Evolutionary conservation across 352 stramenopile species (phyloP).

Genomic region (Globisporangium apiculatum): DNA sequence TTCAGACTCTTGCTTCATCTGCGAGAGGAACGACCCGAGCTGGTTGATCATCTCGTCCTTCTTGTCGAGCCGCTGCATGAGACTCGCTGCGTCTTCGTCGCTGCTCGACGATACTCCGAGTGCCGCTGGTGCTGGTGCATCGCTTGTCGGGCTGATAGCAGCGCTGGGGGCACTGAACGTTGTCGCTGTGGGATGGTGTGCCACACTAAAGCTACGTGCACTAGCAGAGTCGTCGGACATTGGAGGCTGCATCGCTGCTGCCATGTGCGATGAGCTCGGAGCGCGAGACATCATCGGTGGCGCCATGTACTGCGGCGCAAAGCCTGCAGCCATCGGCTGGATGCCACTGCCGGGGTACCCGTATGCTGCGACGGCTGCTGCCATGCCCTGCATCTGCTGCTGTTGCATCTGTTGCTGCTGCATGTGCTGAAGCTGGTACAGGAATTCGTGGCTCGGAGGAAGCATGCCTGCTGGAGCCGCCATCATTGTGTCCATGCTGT

Average conservation of each 20-base stretch:
- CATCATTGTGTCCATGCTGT: constrained; percentile 9
- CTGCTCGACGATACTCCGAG: neutral
- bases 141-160: neutral
- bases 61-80: constrained; percentile 35
- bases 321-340: constrained; percentile 14
- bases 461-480: neutral
- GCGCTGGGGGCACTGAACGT: neutral
- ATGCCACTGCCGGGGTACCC: constrained; percentile 21
- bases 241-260: neutral
- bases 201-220: neutral
- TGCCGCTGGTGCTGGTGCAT: neutral
- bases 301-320: constrained; percentile 11
- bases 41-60: constrained; percentile 62
- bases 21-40: constrained; percentile 55
- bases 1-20: constrained; percentile 72
- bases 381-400: constrained; percentile 29
- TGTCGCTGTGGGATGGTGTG: neutral
- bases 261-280: constrained; percentile 1
- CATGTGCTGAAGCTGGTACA: constrained; percentile 44
- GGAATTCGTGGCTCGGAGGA: constrained; percentile 15
- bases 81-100: constrained; percentile 14
- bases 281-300: constrained; percentile 5
- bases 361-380: constrained; percentile 10
- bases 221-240: constrained; percentile 1
- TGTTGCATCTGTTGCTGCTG: constrained; percentile 44